These are phyloP conservation scores for Diutina scorzettiae DNA, from an alignment of 1,139 yeast species.

Conservation along the genomic window DNA sequence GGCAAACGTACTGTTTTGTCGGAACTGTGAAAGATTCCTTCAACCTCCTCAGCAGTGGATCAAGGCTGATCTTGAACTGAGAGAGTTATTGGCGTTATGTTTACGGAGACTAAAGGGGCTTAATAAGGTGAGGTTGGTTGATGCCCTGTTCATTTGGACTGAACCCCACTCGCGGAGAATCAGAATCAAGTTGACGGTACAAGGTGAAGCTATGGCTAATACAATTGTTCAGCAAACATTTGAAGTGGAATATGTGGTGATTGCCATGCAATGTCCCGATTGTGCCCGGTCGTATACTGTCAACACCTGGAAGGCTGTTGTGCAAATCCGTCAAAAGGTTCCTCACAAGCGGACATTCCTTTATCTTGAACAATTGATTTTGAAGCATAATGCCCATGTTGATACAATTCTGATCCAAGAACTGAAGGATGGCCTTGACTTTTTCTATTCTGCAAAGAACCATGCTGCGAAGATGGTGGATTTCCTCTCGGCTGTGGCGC, in stretches of 20 bases:
- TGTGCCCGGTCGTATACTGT: constrained; percentile 95
- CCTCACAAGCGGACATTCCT: constrained; percentile 93
- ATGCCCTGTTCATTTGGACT: constrained; percentile 96
- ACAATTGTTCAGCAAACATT: constrained; percentile 91
- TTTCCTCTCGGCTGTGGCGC: constrained; percentile 76
- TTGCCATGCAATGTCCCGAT: constrained; percentile 97
- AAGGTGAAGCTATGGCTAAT: constrained; percentile 90
- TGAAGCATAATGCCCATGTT: constrained; percentile 87
- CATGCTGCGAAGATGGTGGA: constrained; percentile 93
- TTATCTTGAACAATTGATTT: constrained; percentile 86
- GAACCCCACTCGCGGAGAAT: constrained; percentile 98
- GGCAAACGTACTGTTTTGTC: constrained; percentile 82
- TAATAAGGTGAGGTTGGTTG: constrained; percentile 76
- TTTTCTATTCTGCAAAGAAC: constrained; percentile 76
- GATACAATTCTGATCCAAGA: constrained; percentile 93
- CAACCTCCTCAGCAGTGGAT: constrained; percentile 96
- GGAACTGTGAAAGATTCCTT: constrained; percentile 92
- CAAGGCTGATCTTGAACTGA: constrained; percentile 77
- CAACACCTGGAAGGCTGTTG: constrained; percentile 95
- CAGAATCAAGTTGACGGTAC: constrained; percentile 82
- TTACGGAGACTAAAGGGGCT: constrained; percentile 81
- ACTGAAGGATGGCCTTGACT: constrained; percentile 88
- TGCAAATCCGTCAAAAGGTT: constrained; percentile 95
- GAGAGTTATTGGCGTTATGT: constrained; percentile 87
- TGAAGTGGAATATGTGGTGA: constrained; percentile 87